phyloP scores from a whole-genome alignment of 306 rosid genomes.

The Cicer arietinum region DNA sequence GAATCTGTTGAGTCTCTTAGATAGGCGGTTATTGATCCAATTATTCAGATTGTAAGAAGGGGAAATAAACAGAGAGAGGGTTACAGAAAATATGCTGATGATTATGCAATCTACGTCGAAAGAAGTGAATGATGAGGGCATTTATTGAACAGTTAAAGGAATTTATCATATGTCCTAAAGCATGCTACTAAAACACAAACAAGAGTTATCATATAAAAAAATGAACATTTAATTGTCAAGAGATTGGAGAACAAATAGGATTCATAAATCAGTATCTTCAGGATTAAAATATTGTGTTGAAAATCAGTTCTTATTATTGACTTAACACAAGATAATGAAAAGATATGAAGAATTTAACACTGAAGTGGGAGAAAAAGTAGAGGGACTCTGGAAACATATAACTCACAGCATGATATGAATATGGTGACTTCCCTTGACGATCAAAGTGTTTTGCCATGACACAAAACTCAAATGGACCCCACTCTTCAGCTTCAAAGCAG shows the following conservation, averaged over 20 bases:
- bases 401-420: conserved; percentile 90
- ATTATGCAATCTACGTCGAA: background rate
- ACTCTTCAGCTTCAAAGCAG: conserved; percentile 83
- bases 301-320: conserved; percentile 27
- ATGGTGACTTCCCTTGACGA: conserved; percentile 91
- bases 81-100: background rate
- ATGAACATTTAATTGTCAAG: background rate
- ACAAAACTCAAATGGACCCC: conserved; percentile 92
- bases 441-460: conserved; percentile 91
- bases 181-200: background rate
- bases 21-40: background rate
- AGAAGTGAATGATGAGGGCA: background rate
- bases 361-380: background rate
- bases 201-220: conserved; percentile 2
- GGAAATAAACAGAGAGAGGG: background rate
- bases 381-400: background rate
- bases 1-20: background rate
- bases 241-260: conserved; percentile 3
- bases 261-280: conserved; percentile 19
- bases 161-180: background rate
- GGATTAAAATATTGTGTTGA: background rate
- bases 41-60: background rate
- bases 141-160: background rate
- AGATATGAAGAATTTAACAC: background rate
- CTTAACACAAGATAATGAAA: conserved; percentile 1